Evolutionary conservation across 1,139 yeast genomes (phyloP), one percentile per base, ranked within the genome.

Genomic region (Geotrichum restrictum): DNA sequence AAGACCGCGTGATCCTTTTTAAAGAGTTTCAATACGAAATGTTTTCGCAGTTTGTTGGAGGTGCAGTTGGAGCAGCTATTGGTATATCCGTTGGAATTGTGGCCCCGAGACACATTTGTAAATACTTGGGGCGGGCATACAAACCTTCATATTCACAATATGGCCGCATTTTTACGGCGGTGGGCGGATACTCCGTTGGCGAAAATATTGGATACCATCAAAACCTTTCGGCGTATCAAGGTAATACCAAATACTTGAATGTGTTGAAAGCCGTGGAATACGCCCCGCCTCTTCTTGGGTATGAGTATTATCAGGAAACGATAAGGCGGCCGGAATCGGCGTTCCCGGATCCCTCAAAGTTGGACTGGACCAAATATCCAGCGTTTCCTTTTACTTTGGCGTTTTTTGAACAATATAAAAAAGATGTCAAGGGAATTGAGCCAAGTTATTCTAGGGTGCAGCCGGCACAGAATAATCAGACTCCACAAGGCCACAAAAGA

Each of bases 351-450:
- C 54, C 54, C 7, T 39, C 51, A 18, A 47, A 48, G 39, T 39
- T 51, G 40, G 51, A 51, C 42, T 51, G 54, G 54, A 37, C 29
- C 16, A 43, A 31, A 19, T 51, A 51, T 38, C 54, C 54, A 3
- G 36, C 54, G 4, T 51, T 51, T 31, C 54, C 54, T 4, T 36
- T 51, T 10, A 41, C 44, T 13, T 32, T 51, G 16, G 44, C 46
- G 14, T 32, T 42, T 10, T 51, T 32, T 32, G 40, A 43, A 13
- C 49, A 48, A 40, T 51, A 51, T 38, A 34, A 45, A 2, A 40
- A 16, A 2, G 54, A 50, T 13, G 36, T 50, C 7, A 46, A 48
- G 19, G 54, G 56, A 13, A 40, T 48, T 18, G 22, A 29, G n/a
- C 36, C 47, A 7, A 16, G 13, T 6, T 5, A 5, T 24, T 8